Evolutionary conservation across 495 filamentous ascomycete species (phyloP).

Genomic region (Hypoxylon fragiforme): DNA sequence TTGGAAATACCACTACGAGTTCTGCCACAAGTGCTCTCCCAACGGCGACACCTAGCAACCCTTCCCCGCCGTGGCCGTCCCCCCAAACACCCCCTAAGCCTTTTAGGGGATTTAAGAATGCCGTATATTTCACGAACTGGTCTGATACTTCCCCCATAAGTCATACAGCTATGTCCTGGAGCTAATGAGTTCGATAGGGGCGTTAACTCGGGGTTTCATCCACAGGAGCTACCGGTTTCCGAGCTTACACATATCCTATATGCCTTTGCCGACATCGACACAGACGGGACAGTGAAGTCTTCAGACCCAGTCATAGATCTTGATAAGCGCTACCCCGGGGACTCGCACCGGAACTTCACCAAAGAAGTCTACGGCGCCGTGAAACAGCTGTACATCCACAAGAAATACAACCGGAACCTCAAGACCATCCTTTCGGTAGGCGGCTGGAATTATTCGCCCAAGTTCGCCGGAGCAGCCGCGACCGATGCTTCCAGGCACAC

Average conservation of each 20-base stretch:
- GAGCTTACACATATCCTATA: slow-evolving; percentile 91
- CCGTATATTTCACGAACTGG: slow-evolving; percentile 55
- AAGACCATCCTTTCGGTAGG: slow-evolving; percentile 86
- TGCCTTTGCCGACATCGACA: slow-evolving; percentile 57
- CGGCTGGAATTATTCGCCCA: slow-evolving; percentile 85
- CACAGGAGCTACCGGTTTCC: slow-evolving; percentile 82
- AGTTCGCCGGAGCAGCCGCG: slow-evolving; percentile 69
- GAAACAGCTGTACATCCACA: slow-evolving; percentile 83
- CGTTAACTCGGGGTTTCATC: slow-evolving; percentile 39
- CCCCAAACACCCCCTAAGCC: slow-evolving; percentile 21
- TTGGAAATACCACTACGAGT: slow-evolving; percentile 7
- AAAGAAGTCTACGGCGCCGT: slow-evolving; percentile 76
- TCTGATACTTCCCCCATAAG: slow-evolving; percentile 12
- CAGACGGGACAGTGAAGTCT: slow-evolving; percentile 32
- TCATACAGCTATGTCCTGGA: background rate
- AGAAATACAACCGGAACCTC: slow-evolving; percentile 77
- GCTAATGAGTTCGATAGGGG: slow-evolving; percentile 20
- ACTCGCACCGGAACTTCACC: slow-evolving; percentile 45
- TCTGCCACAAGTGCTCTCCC: slow-evolving; percentile 9
- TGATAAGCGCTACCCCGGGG: slow-evolving; percentile 25
- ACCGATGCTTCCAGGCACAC: slow-evolving; percentile 55
- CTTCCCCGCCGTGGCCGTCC: slow-evolving; percentile 7
- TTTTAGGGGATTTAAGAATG: slow-evolving; percentile 42
- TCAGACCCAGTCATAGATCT: slow-evolving; percentile 28
- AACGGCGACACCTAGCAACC: slow-evolving; percentile 18